Evolutionary conservation across 169 alveolate genomes (phyloP).

Genomic region (Ichthyophthirius multifiliis): DNA sequence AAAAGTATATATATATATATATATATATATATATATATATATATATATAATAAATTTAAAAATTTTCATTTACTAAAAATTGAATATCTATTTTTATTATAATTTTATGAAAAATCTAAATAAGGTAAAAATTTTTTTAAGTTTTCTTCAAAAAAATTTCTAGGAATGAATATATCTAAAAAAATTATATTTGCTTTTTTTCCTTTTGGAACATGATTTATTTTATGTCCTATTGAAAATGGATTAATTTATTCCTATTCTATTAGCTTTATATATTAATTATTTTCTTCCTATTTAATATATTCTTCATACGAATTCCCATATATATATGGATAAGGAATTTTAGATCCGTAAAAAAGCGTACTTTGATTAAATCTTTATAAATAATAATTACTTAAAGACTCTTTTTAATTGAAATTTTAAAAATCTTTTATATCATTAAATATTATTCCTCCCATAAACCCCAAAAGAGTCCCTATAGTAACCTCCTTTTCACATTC

Average conservation of each 20-base stretch:
- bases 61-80: background rate
- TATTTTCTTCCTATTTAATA: background rate
- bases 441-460: slow-evolving; percentile 24
- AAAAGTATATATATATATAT: no score
- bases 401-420: background rate
- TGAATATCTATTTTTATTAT: background rate
- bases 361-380: slow-evolving; percentile 22
- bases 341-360: slow-evolving; percentile 7
- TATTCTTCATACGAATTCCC: slow-evolving; percentile 19
- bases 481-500: background rate
- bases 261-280: slow-evolving; percentile 8
- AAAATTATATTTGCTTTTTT: slow-evolving; percentile 23
- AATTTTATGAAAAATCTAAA: no score
- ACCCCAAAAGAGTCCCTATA: slow-evolving; percentile 32
- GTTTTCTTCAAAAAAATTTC: slow-evolving; percentile 12
- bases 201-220: slow-evolving; percentile 37
- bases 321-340: slow-evolving; percentile 14
- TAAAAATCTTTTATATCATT: slow-evolving; percentile 4
- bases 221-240: slow-evolving; percentile 38
- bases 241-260: slow-evolving; percentile 22
- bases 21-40: background rate
- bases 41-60: background rate
- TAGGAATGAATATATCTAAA: slow-evolving; percentile 32
- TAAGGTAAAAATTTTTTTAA: slow-evolving; percentile 32
- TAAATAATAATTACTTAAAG: slow-evolving; percentile 17